These are phyloP conservation scores for Pythium biforme DNA, from an alignment of 352 stramenopile genomes.

Conservation along the genomic window DNA sequence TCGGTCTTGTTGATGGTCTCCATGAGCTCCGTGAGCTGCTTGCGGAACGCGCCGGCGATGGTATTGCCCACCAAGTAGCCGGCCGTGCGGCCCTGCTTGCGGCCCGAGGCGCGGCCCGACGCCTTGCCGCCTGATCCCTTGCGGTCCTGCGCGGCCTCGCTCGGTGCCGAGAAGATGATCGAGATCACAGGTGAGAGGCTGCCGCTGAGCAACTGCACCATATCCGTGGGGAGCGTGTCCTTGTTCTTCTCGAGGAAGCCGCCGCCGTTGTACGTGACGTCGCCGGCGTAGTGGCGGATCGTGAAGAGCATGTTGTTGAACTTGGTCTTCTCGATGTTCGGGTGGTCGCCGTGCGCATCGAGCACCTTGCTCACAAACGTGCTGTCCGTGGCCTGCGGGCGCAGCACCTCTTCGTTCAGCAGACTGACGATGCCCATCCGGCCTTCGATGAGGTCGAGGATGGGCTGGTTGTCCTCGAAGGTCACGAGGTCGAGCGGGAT, in stretches of 20 bases:
- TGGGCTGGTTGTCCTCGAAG: conserved; percentile 92
- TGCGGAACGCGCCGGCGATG: conserved; percentile 82
- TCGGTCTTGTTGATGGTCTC: conserved; percentile 87
- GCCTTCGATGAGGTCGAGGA: conserved; percentile 89
- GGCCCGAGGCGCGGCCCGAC: conserved; percentile 11
- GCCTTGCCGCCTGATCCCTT: conserved; percentile 15
- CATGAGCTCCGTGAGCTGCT: conserved; percentile 84
- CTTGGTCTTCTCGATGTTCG: conserved; percentile 83
- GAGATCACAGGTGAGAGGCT: conserved; percentile 62
- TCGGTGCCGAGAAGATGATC: conserved; percentile 57
- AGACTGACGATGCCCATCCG: conserved; percentile 89
- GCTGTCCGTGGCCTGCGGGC: conserved; percentile 77
- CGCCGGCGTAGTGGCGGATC: conserved; percentile 80
- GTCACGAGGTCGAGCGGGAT: conserved; percentile 83
- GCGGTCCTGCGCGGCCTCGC: conserved; percentile 17
- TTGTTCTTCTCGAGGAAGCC: conserved; percentile 88
- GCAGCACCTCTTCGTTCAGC: conserved; percentile 95
- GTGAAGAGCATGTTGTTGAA: conserved; percentile 83
- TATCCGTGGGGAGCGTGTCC: conserved; percentile 77
- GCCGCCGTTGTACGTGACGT: conserved; percentile 78
- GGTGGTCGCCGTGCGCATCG: conserved; percentile 72
- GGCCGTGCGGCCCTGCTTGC: conserved; percentile 53
- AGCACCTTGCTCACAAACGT: conserved; percentile 86
- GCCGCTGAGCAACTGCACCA: conserved; percentile 70
- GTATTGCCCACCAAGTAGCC: conserved; percentile 83